A percentile compares a stretch with the other conserved stretches of the same genome.
Conservation (phyloP, 805 yeast genomes). For the Schizosaccharomyces lindneri region DNA sequence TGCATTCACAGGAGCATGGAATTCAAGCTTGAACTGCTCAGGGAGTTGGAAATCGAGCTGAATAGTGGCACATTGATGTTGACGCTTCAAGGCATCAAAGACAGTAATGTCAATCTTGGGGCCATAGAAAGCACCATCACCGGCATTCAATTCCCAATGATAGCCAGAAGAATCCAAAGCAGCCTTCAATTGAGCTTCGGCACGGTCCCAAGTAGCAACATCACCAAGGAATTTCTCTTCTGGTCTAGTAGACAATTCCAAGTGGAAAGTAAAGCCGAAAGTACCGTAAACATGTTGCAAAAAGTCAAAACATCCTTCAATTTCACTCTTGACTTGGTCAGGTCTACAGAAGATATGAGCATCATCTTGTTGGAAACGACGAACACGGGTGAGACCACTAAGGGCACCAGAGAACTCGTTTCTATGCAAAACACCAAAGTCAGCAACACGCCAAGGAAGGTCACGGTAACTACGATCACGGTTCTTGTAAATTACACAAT, state of each 20-base stretch:
- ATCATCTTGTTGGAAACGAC: conserved; percentile 93
- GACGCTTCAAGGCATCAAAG: conserved; percentile 52
- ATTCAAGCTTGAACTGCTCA: conserved; percentile 50
- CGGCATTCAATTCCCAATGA: conserved; percentile 50
- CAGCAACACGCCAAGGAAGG: conserved; percentile 62
- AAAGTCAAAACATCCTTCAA: conserved; percentile 41
- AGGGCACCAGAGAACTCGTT: conserved; percentile 90
- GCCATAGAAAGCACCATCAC: conserved; percentile 74
- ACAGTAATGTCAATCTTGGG: conserved; percentile 59
- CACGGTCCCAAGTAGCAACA: conserved; percentile 51
- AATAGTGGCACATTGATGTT: conserved; percentile 84
- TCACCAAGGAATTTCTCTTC: conserved; percentile 47
- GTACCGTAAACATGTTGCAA: conserved; percentile 49
- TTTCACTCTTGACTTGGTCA: conserved; percentile 54
- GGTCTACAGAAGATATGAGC: conserved; percentile 83
- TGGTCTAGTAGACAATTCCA: conserved; percentile 71
- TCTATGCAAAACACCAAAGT: conserved; percentile 77
- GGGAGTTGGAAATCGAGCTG: conserved; percentile 98
- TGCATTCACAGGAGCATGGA: conserved; percentile 14
- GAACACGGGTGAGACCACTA: conserved; percentile 73
- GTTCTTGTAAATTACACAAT: conserved; percentile 56
- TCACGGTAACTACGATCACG: conserved; percentile 66
- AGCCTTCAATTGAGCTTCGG: conserved; percentile 39
- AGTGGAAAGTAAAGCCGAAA: conserved; percentile 38
- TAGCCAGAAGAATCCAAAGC: conserved; percentile 34